Evolutionary conservation across 2,329 filamentous ascomycete genomes (phyloP), one percentile per base, ranked within the genome.

Genomic region (Diaporthe nobilis): DNA sequence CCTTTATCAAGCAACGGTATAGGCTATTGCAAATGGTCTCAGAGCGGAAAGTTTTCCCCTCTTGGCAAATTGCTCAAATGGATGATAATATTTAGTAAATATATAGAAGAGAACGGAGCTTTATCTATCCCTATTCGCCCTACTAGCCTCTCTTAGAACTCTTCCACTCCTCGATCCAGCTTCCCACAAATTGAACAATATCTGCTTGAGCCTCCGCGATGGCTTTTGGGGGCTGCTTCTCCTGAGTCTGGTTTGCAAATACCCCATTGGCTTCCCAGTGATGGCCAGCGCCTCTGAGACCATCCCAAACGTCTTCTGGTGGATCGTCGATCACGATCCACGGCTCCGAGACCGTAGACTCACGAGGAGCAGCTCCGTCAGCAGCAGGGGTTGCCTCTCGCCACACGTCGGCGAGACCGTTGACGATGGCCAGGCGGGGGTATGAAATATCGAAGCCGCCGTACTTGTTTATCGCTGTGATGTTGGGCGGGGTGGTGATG

Each of bases 331-430:
- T 95, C 60, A 96, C 81, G 25, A 94, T 87, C 77, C 92, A 94
- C 0, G 94, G 94, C 84, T 95, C 89, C 58, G 87, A 88, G 0
- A 86, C 84, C 0, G 93, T 94, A 63, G 89, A 93, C 17, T 86
- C 83, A n/a, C 93, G 87, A 42, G 86, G 84, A 0, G 87, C 85
- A 0, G 91, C 88, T 1, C 86, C 89, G 22, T 91, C 88, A 0
- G 91, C 92, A 71, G 96, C 92, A 0, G 93, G 91, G 0, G 92
- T 93, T 0, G 93, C 94, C 0, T 91, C 91, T 28, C 92, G 90
- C 95, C 95, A 98, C 0, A 94, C 94, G 81, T 97, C 95, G 74
- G 90, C 90, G 77, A 94, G 90, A 37, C 95, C 94, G 77, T 95
- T 94, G 57, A 98, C 86, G 58, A 94, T 89, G 2, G 95, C 95